Evolutionary conservation across 257 asterid species (phyloP).

Genomic region (Solanum dulcamara): DNA sequence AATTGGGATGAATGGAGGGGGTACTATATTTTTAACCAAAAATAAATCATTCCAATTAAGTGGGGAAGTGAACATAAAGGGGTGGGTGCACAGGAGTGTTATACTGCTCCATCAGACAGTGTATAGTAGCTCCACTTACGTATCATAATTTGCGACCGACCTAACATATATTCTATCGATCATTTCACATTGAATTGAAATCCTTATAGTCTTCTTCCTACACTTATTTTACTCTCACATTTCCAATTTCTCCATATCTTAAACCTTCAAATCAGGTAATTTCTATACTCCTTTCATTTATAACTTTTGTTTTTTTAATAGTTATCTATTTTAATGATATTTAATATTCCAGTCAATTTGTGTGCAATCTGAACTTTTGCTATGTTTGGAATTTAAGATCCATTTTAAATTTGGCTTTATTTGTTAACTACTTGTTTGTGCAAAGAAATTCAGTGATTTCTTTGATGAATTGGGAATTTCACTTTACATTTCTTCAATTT

Average conservation of each 20-base stretch:
- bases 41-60: not conserved
- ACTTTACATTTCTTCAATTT: not conserved
- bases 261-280: not conserved
- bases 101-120: not conserved
- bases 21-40: too few relatives aligned
- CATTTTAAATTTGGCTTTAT: not conserved
- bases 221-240: not conserved
- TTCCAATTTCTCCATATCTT: not conserved
- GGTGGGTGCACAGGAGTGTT: not conserved
- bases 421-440: too few relatives aligned
- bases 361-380: not conserved
- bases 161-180: not conserved
- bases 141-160: not conserved
- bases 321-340: not conserved
- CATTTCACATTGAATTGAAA: not conserved
- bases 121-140: not conserved
- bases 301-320: not conserved
- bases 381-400: not conserved
- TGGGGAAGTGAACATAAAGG: not conserved
- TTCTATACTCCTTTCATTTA: not conserved
- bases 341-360: not conserved
- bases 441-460: too few relatives aligned
- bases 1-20: too few relatives aligned
- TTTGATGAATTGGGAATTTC: not conserved
- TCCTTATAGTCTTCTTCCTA: not conserved